Evolutionary conservation across 2,329 filamentous ascomycete genomes (phyloP).

Genomic region (Geosmithia flava): DNA sequence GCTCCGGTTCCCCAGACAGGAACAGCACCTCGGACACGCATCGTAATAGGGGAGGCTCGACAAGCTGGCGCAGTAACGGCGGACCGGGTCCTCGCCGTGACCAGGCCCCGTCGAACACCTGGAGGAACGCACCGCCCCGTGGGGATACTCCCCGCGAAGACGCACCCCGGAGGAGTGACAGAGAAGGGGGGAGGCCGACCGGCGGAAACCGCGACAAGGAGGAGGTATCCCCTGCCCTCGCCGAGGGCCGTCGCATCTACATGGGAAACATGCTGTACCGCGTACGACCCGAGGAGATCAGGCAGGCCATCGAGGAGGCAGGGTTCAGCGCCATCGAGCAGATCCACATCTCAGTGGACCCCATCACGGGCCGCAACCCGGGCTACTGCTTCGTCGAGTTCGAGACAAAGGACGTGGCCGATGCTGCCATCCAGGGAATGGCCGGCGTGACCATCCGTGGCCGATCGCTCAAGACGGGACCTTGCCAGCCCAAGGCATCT

Average conservation of each 20-base stretch:
- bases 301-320: conserved; percentile 37
- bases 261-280: conserved; percentile 43
- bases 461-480: conserved; percentile 50
- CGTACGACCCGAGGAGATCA: conserved; percentile 42
- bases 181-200: neutral
- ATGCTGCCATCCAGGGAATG: conserved; percentile 2
- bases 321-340: conserved; percentile 8
- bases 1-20: too few species aligned
- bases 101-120: too few species aligned
- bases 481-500: conserved; percentile 49
- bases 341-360: conserved; percentile 39
- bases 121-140: too few species aligned
- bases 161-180: too few species aligned
- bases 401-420: conserved; percentile 1
- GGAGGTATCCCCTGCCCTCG: neutral
- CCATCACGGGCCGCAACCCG: conserved; percentile 55
- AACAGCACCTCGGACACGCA: too few species aligned
- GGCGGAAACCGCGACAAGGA: neutral
- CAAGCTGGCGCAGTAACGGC: too few species aligned
- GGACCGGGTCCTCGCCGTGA: too few species aligned
- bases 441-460: conserved; percentile 34
- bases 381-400: conserved; percentile 53
- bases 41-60: too few species aligned
- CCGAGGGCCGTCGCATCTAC: conserved; percentile 5
- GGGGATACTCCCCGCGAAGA: too few species aligned